Evolutionary conservation across 768 basidiomycete genomes (phyloP), one percentile per base, ranked within the genome.

Genomic region (Coprinellus aureogranulatus): DNA sequence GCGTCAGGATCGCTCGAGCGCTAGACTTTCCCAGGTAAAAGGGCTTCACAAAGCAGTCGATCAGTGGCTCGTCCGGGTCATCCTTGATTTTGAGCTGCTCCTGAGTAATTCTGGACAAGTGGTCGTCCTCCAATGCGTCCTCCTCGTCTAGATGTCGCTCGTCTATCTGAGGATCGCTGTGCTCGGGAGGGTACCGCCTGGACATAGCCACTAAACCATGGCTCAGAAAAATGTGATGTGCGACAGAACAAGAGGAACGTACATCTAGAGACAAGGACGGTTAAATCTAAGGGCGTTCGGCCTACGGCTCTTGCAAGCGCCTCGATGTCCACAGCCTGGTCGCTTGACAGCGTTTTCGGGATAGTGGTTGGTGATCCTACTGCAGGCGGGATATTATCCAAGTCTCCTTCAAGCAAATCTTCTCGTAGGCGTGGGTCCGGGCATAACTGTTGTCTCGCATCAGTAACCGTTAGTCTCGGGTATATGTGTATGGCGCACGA

Each of bases 391-490:
- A 26, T 70, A 60, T 16, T 62, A 2, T 49, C 26, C 14, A 30
- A 49, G 22, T 27, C 48, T 30, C 27, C 48, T 30, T 49, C 27
- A 20, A 27, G 27, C 10, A 49, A 3, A 9, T 30, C 48, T 57
- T 78, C 78, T 25, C 83, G 76, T 39, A 86, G 77, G 52, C 84
- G 80, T 41, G 81, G 80, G 51, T 88, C 83, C 6, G 87, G 86
- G 62, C 81, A 84, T 47, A 89, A 73, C 87, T 88, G 22, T 39
- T 11, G n/a, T 20, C 22, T 14, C 54, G 25, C 20, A n/a, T 53
- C 28, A 46, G 37, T 2, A 9, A 26, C 16, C 9, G 49, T n/a
- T 10, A 40, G 22, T 37, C 56, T 39, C 8, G 34, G 8, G 34
- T 18, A 31, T 2, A 28, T 14, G 30, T 31, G n/a, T 22, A 16